Evolutionary conservation across 257 asterid species (phyloP).

Genomic region (Prunella vulgaris): DNA sequence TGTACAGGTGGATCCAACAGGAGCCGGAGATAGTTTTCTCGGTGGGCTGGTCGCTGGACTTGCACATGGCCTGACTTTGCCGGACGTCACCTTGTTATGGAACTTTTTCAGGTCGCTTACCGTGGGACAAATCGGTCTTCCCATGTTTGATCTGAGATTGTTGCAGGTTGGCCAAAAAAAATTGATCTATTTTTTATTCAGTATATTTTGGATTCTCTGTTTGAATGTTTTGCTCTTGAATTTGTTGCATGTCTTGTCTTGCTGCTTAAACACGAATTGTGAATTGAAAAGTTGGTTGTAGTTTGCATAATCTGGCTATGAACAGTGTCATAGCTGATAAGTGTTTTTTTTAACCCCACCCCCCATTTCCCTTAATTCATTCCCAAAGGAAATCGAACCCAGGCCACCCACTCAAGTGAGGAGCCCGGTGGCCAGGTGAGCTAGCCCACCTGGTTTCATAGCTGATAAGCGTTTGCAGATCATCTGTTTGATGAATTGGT

Average conservation of each 20-base stretch:
- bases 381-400: too few relatives aligned
- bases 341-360: too few relatives aligned
- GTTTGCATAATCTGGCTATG: not conserved
- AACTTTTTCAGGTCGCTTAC: conserved; percentile 87
- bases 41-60: conserved; percentile 90
- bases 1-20: conserved; percentile 90
- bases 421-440: too few relatives aligned
- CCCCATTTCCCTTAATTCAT: too few relatives aligned
- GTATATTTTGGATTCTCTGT: too few relatives aligned
- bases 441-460: not conserved
- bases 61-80: conserved; percentile 59
- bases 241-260: conserved; percentile 10
- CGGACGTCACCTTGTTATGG: conserved; percentile 87
- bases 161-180: conserved; percentile 61
- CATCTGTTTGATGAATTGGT: not conserved
- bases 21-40: conserved; percentile 94
- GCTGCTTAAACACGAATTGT: not conserved
- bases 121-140: conserved; percentile 75
- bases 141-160: conserved; percentile 55
- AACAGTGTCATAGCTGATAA: too few relatives aligned
- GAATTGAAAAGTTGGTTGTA: not conserved
- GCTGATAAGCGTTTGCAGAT: not conserved
- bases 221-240: not conserved
- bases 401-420: too few relatives aligned
- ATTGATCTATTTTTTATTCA: not conserved